Evolutionary conservation across 352 stramenopile species (phyloP), one percentile per base, ranked within the genome.

Genomic region (Blastocystis sp.): DNA sequence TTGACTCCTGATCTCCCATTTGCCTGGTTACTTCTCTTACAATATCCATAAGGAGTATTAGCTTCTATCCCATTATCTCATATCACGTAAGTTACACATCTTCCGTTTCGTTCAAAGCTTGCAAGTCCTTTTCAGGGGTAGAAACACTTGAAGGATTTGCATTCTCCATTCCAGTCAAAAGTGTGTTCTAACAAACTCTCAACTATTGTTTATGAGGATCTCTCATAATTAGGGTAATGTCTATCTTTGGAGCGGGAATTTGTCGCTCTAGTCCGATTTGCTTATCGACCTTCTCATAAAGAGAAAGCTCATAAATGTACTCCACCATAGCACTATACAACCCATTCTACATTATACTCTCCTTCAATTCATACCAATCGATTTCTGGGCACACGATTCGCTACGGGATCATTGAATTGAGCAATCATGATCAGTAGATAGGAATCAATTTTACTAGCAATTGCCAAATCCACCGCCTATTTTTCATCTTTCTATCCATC

Each of bases 151-250:
- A 13, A 54, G 41, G 16, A n/a, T 16, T 34, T 34, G 30, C 30
- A 34, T 16, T 24, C 64, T 81, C 37, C n/a, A 16, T 37, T 59
- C 70, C 70, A 81, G 62, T 81, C 43, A 20, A 81, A 7, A 45
- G 43, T n/a, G 37, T 43, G 18, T 53, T 34, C 18, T 26, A 66
- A 85, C 47, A 85, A 85, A 85, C 47, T 3, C 50, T 66, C 50
- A 68, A 47, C 34, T 66, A 81, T n/a, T 53, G 34, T 69, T 85
- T 47, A 68, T 68, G 59, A 26, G 73, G 73, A 66, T 85, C 73
- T 55, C 65, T 85, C 73, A 85, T 66, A 30, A 85, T 65, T 18
- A 18, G 26, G 9, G 54, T 45, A 5, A 66, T 68, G 3, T 85
- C 53, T 13, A 85, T 24, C 18, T 45, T 53, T 53, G 73, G 73